These are phyloP conservation scores for Pholiota adiposa DNA, from an alignment of 1,284 basidiomycete genomes.

Conservation along the genomic window DNA sequence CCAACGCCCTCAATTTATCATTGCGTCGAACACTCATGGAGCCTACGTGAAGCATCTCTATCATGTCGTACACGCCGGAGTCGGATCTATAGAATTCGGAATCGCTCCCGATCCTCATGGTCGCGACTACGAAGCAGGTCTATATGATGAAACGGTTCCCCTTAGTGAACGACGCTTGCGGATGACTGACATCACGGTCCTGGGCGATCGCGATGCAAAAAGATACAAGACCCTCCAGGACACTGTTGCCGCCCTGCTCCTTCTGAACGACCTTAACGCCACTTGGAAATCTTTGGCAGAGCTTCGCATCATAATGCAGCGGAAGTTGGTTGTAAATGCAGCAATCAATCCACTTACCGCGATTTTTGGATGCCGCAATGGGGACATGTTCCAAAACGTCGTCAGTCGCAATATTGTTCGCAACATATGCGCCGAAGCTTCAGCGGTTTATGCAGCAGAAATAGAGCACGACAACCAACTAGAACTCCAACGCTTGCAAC, in stretches of 20 bases:
- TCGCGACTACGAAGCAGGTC: slow-evolving; percentile 61
- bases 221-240: slow-evolving; percentile 66
- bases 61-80: slow-evolving; percentile 74
- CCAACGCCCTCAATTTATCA: slow-evolving; percentile 83
- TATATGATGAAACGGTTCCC: slow-evolving; percentile 40
- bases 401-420: slow-evolving; percentile 49
- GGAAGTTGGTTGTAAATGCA: slow-evolving; percentile 86
- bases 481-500: slow-evolving; percentile 34
- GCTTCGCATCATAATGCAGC: slow-evolving; percentile 75
- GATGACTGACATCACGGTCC: slow-evolving; percentile 60
- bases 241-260: slow-evolving; percentile 70
- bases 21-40: slow-evolving; percentile 86
- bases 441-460: slow-evolving; percentile 57
- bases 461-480: slow-evolving; percentile 48
- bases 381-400: slow-evolving; percentile 58
- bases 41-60: slow-evolving; percentile 56
- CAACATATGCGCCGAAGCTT: slow-evolving; percentile 64
- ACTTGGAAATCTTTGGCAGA: slow-evolving; percentile 74
- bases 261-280: slow-evolving; percentile 60
- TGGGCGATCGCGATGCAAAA: slow-evolving; percentile 40
- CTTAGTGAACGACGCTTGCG: slow-evolving; percentile 42
- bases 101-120: slow-evolving; percentile 74
- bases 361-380: slow-evolving; percentile 82
- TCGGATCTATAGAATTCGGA: slow-evolving; percentile 79
- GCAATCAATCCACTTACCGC: slow-evolving; percentile 91